Evolutionary conservation across 2,329 filamentous ascomycete species (phyloP), one percentile per base, ranked within the genome.

Genomic region (Aspergillus latus): DNA sequence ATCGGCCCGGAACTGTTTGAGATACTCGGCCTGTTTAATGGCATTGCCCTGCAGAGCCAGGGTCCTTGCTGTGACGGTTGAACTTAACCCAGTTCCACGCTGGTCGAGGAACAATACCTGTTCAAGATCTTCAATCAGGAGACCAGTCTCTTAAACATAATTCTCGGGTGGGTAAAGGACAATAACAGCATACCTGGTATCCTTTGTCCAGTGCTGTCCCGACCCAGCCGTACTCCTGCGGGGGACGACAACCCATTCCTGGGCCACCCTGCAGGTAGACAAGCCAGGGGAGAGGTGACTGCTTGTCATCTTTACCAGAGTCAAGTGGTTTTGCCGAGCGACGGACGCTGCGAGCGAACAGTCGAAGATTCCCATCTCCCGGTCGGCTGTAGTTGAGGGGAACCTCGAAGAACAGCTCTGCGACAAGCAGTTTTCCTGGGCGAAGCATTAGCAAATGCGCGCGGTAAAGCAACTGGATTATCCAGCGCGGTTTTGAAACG

Each of bases 251-350:
- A 59, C 88, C 86, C 67, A 88, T 86, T 2, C 92, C 92, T 0
- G 92, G 93, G 0, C 93, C 93, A 61, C 93, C 93, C 76, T 95
- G 88, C 11, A 96, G 82, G 69, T 88, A 96, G 59, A 92, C 80
- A 49, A 78, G 75, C 81, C 82, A 87, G 60, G 84, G 84, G 8
- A 83, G 47, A 13, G 32, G 45, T 21, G 54, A 69, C 60, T 82
- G 79, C 48, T 76, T 73, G 37, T 77, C 74, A 16, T 76, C 74
- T 26, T 78, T 76, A n/a, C 69, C 63, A 1, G 67, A 59, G 29
- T 76, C 72, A 52, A 80, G 81, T 54, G 87, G 83, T 42, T 63
- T 68, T 21, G 62, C 61, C 56, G 86, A 77, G 64, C 86, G 89
- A 52, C 82, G 78, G 13, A 88, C 89, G 52, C 84, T 88, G 50